These are phyloP conservation scores for Sphagnum fallax DNA, from an alignment of 228 moss, liverwort and hornwort genomes.

Conservation along the genomic window DNA sequence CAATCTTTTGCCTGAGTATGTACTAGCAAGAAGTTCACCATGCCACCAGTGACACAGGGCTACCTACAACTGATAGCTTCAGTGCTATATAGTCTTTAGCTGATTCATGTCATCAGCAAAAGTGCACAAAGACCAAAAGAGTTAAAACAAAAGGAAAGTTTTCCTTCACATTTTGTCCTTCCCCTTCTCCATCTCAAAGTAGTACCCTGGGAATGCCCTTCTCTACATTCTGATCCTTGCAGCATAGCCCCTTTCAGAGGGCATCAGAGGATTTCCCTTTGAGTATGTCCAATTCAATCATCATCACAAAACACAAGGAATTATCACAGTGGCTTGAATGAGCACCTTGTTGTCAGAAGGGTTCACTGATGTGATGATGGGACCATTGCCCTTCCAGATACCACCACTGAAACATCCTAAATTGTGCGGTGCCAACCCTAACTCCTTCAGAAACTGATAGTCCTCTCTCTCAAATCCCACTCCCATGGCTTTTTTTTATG, in stretches of 20 bases:
- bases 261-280: too few species aligned
- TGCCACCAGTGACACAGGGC: neutral
- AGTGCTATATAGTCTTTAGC: too few species aligned
- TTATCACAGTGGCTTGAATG: too few species aligned
- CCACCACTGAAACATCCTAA: constrained; percentile 80
- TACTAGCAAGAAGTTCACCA: neutral
- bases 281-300: too few species aligned
- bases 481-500: constrained; percentile 23
- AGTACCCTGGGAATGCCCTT: neutral
- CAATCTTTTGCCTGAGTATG: neutral
- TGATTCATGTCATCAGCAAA: too few species aligned
- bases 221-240: neutral
- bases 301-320: too few species aligned
- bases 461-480: constrained; percentile 64
- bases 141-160: too few species aligned
- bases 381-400: constrained; percentile 69
- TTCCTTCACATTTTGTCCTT: neutral
- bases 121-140: too few species aligned
- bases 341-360: constrained; percentile 73
- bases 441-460: constrained; percentile 52
- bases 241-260: too few species aligned
- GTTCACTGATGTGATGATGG: constrained; percentile 55
- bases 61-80: neutral
- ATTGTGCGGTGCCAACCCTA: constrained; percentile 73
- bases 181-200: neutral